Evolutionary conservation across 139 green algal genomes (phyloP), one percentile per base, ranked within the genome.

Genomic region (Raphidocelis subcapitata): DNA sequence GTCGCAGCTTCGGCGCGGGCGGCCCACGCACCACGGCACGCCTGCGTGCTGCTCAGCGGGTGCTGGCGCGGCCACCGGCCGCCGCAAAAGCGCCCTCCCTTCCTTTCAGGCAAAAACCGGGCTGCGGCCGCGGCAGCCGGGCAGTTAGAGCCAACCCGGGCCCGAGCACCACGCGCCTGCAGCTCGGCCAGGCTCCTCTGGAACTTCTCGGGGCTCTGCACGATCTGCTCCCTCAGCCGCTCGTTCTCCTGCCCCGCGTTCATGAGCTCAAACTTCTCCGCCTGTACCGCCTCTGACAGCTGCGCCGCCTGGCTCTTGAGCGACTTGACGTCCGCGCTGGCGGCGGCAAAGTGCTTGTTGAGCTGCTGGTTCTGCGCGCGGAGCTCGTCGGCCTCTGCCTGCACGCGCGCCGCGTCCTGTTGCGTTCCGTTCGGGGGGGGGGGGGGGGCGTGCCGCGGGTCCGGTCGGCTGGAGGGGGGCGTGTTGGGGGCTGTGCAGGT

Each of bases 221-320:
- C 91, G n/a, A 97, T 86, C 73, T 93, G 86, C 33, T 86, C 78
- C 37, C 76, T 72, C 59, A 97, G 84, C 56, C 84, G 51, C 69
- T 92, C 82, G 18, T 69, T 73, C 71, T 92, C 84, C 31, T 90
- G 75, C 46, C 78, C 70, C 20, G 85, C 79, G 26, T 77, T 56
- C 36, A 68, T 49, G 28, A 95, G 79, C 64, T 86, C 84, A 47
- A 91, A 82, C 60, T 91, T 90, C 55, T 88, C 82, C 37, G 86
- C 79, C 5, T 72, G 67, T 5, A 84, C 85, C 29, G 82, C 65
- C 52, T 94, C 90, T 1, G 82, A 75, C 41, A 93, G 62, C 5
- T 54, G 46, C 59, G 90, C 89, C 55, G 61, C 62, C 41, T 49
- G 41, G 41, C 41, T 49, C 41, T 49, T 49, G 41, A 49, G 41